These are phyloP conservation scores for Colletotrichum sp. DNA, from an alignment of 2,329 filamentous ascomycete species.

Conservation along the genomic window DNA sequence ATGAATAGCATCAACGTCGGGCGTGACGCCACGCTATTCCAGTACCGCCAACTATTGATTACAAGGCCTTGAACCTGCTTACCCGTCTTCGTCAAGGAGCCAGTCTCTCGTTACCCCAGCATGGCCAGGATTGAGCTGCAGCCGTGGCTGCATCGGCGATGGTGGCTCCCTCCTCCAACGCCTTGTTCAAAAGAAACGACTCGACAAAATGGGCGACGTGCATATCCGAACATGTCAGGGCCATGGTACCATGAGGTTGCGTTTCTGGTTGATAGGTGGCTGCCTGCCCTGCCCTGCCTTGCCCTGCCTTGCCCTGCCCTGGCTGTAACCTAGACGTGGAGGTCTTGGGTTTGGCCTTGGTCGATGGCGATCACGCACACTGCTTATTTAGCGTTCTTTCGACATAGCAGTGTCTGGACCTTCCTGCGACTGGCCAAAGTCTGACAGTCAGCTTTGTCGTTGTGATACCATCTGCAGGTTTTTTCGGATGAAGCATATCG, in stretches of 20 bases:
- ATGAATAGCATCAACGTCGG: conserved; percentile 3
- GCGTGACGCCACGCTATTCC: conserved; percentile 5
- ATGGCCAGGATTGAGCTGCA: not conserved
- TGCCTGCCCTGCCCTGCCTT: not conserved
- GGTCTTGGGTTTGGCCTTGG: not conserved
- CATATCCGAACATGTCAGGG: conserved; percentile 17
- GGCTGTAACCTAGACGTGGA: not conserved
- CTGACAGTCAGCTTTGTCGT: not conserved
- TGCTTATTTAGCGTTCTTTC: not conserved
- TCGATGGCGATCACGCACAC: conserved; percentile 9
- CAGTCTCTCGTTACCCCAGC: not conserved
- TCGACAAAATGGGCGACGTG: conserved; percentile 2
- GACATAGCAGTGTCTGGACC: not conserved
- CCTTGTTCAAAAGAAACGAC: not conserved
- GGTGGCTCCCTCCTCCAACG: not conserved
- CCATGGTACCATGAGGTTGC: not conserved
- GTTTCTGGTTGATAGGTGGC: not conserved
- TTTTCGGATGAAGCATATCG: not conserved
- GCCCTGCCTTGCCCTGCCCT: not conserved
- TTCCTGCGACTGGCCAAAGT: not conserved
- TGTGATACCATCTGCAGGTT: not conserved
- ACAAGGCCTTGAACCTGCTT: not conserved
- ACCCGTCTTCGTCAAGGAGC: not conserved
- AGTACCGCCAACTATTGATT: not conserved
- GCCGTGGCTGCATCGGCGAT: not conserved